phyloP scores from a whole-genome alignment of 2,329 filamentous ascomycete species.

The Herpotrichia juniperi region DNA sequence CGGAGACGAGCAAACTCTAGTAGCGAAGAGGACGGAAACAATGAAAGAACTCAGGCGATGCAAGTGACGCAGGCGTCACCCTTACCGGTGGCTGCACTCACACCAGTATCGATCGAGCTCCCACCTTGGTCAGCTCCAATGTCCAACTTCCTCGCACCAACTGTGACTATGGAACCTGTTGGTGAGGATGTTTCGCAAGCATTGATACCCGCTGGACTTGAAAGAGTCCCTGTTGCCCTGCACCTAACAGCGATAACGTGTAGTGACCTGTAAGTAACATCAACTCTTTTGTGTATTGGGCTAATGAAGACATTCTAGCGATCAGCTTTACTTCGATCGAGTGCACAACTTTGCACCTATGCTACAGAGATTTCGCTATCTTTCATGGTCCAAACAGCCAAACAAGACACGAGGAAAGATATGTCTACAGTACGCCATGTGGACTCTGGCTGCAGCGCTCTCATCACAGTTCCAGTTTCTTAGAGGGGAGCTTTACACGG shows the following conservation, averaged over 20 bases:
- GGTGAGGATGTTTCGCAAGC: slow-evolving; percentile 1
- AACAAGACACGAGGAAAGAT: not conserved
- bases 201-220: too few species aligned
- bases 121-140: not conserved
- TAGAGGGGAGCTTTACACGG: slow-evolving; percentile 29
- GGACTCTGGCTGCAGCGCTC: slow-evolving; percentile 41
- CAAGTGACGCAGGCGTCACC: too few species aligned
- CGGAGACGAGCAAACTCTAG: not conserved
- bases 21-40: too few species aligned
- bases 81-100: too few species aligned
- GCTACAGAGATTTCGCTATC: slow-evolving; percentile 6
- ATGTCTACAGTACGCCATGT: slow-evolving; percentile 44
- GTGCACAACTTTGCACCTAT: slow-evolving; percentile 7
- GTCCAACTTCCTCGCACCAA: slow-evolving; percentile 3
- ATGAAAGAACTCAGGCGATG: too few species aligned
- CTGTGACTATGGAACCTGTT: not conserved
- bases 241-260: too few species aligned
- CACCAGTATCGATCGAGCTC: too few species aligned
- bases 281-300: not conserved
- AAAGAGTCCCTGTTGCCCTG: too few species aligned
- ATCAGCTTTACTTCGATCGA: slow-evolving; percentile 12
- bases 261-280: too few species aligned
- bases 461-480: slow-evolving; percentile 41
- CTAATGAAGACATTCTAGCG: not conserved
- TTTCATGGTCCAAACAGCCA: slow-evolving; percentile 5